Percentiles rank a stretch among this genome's conserved stretches.
Evolutionary conservation across 768 basidiomycete genomes (phyloP).

Genomic region (Sarcomyxa edulis): DNA sequence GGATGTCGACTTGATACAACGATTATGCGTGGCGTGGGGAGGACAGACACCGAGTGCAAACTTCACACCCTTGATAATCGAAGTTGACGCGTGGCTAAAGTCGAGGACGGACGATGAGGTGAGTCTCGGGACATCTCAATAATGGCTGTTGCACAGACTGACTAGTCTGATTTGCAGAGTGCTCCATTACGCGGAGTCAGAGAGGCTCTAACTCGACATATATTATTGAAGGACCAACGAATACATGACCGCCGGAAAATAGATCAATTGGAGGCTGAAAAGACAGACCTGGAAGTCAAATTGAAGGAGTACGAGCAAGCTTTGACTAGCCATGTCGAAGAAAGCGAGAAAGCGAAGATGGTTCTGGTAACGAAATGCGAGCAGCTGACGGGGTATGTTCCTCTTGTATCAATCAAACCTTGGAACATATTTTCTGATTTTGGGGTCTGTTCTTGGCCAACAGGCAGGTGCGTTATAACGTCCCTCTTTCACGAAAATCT

Average conservation of each 20-base stretch:
- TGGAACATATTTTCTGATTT: slow-evolving; percentile 3
- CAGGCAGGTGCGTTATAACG: slow-evolving; percentile 5
- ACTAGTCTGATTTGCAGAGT: slow-evolving; percentile 11
- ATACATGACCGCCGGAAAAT: slow-evolving; percentile 1
- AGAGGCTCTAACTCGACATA: slow-evolving; percentile 9
- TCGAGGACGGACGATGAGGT: slow-evolving; percentile 30
- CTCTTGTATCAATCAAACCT: not conserved
- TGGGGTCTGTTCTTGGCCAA: not conserved
- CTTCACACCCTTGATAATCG: slow-evolving; percentile 30
- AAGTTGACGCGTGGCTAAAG: slow-evolving; percentile 52
- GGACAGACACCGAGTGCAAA: slow-evolving; percentile 29
- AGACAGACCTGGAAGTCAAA: slow-evolving; percentile 2
- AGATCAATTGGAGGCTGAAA: slow-evolving; percentile 5
- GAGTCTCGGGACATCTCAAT: slow-evolving; percentile 20
- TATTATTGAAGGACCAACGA: slow-evolving; percentile 7
- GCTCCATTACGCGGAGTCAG: slow-evolving; percentile 23
- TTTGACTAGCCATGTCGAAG: too few species aligned
- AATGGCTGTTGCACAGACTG: slow-evolving; percentile 7
- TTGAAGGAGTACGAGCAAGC: not conserved
- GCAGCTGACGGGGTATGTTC: not conserved
- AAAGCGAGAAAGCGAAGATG: too few species aligned
- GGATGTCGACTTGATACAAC: slow-evolving; percentile 31
- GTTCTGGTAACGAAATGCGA: too few species aligned
- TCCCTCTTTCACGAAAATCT: not conserved
- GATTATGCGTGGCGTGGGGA: slow-evolving; percentile 32